A percentile compares a stretch with the other conserved stretches of the same genome.
phyloP scores from a whole-genome alignment of 768 basidiomycete species.

The Kondoa subrosea region DNA sequence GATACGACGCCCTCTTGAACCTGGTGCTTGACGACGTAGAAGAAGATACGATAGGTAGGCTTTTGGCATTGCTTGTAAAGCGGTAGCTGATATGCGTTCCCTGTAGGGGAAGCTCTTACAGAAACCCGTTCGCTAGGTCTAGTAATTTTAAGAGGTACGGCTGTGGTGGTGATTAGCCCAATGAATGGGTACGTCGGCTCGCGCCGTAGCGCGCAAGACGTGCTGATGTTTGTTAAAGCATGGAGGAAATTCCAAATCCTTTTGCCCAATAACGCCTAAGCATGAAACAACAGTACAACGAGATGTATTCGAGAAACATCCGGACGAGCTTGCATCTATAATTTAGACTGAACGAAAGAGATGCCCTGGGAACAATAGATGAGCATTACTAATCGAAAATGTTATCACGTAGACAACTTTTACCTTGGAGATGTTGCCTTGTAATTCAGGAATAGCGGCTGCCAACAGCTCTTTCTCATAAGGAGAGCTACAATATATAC shows the following conservation, averaged over 20 bases:
- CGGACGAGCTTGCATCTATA: constrained; percentile 6
- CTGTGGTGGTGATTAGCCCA: constrained; percentile 17
- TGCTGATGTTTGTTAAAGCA: background rate
- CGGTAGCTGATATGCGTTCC: background rate
- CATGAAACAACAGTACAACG: background rate
- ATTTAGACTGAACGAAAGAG: constrained; percentile 23
- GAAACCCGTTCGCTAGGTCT: constrained; percentile 13
- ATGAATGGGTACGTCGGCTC: constrained; percentile 15
- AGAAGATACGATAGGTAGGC: constrained; percentile 56
- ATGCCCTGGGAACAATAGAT: constrained; percentile 16
- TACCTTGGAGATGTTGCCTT: constrained; percentile 46
- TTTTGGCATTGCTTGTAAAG: background rate
- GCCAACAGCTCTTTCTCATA: constrained; percentile 60
- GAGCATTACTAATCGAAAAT: constrained; percentile 5
- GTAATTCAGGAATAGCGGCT: constrained; percentile 65
- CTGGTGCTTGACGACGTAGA: constrained; percentile 90
- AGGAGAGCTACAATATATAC: constrained; percentile 33
- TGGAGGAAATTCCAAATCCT: constrained; percentile 4
- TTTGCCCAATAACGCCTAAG: background rate
- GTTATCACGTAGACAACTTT: background rate
- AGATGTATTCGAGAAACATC: too few species aligned
- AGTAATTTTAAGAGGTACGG: constrained; percentile 14
- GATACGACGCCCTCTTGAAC: constrained; percentile 88
- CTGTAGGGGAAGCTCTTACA: background rate
- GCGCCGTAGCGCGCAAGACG: background rate